These are phyloP conservation scores for Xylariales sp. DNA, from an alignment of 2,329 filamentous ascomycete genomes.

Conservation along the genomic window DNA sequence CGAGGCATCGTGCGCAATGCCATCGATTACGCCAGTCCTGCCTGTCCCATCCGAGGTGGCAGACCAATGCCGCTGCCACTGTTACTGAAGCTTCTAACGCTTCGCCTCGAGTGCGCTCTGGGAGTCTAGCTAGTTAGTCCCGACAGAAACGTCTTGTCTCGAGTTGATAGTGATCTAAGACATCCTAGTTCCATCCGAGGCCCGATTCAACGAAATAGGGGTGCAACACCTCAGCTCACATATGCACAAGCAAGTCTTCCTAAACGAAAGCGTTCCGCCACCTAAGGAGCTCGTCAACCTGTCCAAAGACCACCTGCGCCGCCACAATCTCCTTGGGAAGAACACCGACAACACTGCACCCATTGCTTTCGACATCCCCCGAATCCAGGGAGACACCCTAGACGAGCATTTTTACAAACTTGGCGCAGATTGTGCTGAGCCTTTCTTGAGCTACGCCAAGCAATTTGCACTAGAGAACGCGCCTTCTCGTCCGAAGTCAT, in stretches of 20 bases:
- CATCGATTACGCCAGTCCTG: slow-evolving; percentile 52
- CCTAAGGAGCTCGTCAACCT: slow-evolving; percentile 80
- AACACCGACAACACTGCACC: slow-evolving; percentile 81
- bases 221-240: slow-evolving; percentile 92
- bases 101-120: slow-evolving; percentile 32
- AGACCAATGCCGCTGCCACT: slow-evolving; percentile 50
- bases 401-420: slow-evolving; percentile 96
- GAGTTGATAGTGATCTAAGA: slow-evolving; percentile 33
- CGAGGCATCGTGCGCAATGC: slow-evolving; percentile 58
- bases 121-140: slow-evolving; percentile 57
- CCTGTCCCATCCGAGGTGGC: slow-evolving; percentile 57
- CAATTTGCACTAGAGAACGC: slow-evolving; percentile 74
- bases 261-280: slow-evolving; percentile 64
- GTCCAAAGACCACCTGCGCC: slow-evolving; percentile 81
- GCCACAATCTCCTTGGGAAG: slow-evolving; percentile 91
- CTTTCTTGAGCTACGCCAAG: slow-evolving; percentile 81
- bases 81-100: slow-evolving; percentile 33
- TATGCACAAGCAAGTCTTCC: slow-evolving; percentile 87
- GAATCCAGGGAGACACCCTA: slow-evolving; percentile 80
- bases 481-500: slow-evolving; percentile 72
- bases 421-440: slow-evolving; percentile 86
- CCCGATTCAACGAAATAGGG: slow-evolving; percentile 90
- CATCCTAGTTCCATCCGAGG: slow-evolving; percentile 60
- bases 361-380: slow-evolving; percentile 86
- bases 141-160: slow-evolving; percentile 13